Evolutionary conservation across 495 filamentous ascomycete species (phyloP).

Genomic region (Corynascus novoguineensis): DNA sequence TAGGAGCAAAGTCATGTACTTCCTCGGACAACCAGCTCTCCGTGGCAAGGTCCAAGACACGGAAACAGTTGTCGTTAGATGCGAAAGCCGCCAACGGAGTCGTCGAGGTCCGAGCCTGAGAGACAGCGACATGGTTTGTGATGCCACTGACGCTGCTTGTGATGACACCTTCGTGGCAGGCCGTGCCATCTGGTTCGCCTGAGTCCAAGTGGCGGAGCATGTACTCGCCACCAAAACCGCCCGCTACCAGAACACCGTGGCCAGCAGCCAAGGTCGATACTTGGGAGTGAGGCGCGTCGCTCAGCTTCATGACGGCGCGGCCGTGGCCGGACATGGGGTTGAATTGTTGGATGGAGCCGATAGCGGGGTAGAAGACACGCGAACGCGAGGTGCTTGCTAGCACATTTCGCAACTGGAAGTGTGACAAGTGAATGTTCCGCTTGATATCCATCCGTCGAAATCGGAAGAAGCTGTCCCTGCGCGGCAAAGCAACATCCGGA

Average conservation of each 20-base stretch:
- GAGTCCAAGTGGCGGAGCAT: constrained; percentile 53
- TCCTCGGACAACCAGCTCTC: constrained; percentile 59
- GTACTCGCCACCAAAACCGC: constrained; percentile 79
- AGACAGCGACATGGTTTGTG: constrained; percentile 79
- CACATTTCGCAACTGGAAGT: constrained; percentile 88
- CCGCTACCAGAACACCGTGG: constrained; percentile 66
- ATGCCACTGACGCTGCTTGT: constrained; percentile 66
- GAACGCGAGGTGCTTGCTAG: constrained; percentile 68
- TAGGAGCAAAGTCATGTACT: constrained; percentile 63
- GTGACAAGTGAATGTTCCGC: constrained; percentile 59
- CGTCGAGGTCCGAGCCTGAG: constrained; percentile 53
- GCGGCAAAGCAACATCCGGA: constrained; percentile 33
- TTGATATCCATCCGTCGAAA: constrained; percentile 66
- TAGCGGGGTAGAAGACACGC: constrained; percentile 68
- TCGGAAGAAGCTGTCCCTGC: constrained; percentile 56
- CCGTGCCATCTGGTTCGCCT: constrained; percentile 34
- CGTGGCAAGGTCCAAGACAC: constrained; percentile 66
- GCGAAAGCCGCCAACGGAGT: constrained; percentile 68
- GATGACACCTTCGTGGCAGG: constrained; percentile 57
- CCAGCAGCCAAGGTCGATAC: constrained; percentile 68
- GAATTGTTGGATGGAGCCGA: constrained; percentile 51
- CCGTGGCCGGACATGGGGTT: constrained; percentile 46
- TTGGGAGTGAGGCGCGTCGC: constrained; percentile 42
- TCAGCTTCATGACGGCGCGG: constrained; percentile 58
- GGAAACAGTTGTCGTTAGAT: constrained; percentile 74